phyloP scores from a whole-genome alignment of 257 asterid species.

The Sherardia arvensis region DNA sequence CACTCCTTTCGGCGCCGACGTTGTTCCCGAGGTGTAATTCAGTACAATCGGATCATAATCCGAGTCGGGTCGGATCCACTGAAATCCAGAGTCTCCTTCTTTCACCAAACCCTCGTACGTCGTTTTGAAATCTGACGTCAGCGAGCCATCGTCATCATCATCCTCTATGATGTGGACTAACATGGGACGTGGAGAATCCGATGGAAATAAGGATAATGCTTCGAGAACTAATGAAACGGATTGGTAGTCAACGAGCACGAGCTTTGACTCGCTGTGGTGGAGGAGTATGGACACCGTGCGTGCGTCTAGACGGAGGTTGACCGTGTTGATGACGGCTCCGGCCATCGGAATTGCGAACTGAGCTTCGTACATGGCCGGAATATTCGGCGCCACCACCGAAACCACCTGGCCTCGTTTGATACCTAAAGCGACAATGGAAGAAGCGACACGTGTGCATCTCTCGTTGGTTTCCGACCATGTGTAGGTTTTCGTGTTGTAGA shows the following conservation, averaged over 20 bases:
- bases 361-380: conserved; percentile 76
- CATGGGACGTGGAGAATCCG: conserved; percentile 22
- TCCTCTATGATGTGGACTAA: conserved; percentile 32
- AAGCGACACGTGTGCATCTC: conserved; percentile 47
- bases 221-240: conserved; percentile 32
- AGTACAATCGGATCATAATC: conserved; percentile 49
- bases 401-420: conserved; percentile 44
- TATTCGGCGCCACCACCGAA: conserved; percentile 54
- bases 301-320: conserved; percentile 65
- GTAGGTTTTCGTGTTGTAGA: conserved; percentile 32
- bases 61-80: conserved; percentile 47
- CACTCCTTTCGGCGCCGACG: conserved; percentile 72
- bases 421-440: conserved; percentile 40
- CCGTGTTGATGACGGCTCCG: conserved; percentile 50
- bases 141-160: neutral
- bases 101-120: conserved; percentile 8
- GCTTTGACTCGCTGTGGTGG: too few species aligned
- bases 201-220: conserved; percentile 43
- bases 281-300: conserved; percentile 51
- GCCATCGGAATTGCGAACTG: conserved; percentile 72
- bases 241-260: conserved; percentile 46
- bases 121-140: neutral
- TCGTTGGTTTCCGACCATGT: conserved; percentile 52
- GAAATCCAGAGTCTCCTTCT: conserved; percentile 40
- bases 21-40: conserved; percentile 82